Evolutionary conservation across 768 basidiomycete species (phyloP), one percentile per base, ranked within the genome.

Genomic region (Mycena albidolilacea): DNA sequence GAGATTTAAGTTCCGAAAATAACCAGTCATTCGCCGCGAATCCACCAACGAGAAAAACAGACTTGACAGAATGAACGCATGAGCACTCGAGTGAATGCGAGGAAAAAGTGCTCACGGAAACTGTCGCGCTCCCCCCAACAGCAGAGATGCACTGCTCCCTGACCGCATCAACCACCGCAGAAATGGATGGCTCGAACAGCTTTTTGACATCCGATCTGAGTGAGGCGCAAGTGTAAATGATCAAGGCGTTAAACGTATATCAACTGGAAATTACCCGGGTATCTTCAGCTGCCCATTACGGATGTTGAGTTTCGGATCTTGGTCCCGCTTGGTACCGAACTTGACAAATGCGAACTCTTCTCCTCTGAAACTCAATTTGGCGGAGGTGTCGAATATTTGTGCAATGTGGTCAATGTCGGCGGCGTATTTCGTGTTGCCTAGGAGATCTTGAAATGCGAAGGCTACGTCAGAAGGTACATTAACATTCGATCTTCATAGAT

Each of bases 1-100:
- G 75, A 41, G 69, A 74, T 61, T 85, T 83, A 23, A 89, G 82
- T 58, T 82, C 80, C 1, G 79, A 72, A 71, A 86, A 89, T 19
- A 90, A 77, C 83, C 84, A 89, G 55, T 86, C 84, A 69, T 84
- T 89, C 1, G 87, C 86, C 11, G 86, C 85, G 77, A 90, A 90
- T 0, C 88, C 89, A 8, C 89, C 89, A 3, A 90, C 88, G 14
- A 90, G 79, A 65, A 89, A 85, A 30, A 88, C 82, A 12, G 81
- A 71, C 84, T 86, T 1, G 64, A 15, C 46, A 9, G 8, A 5
- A 35, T 65, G 44, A 57, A 35, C 54, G 55, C 11, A 23, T 19
- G 39, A 54, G 5, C 46, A 12, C 38, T n/a, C 14, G 35, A 30
- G 30, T 30, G 5, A 35, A 46, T 11, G 0, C 23, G 3, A 23